Evolutionary conservation across 176 grass and related monocot species (phyloP).

Genomic region (Aegilops umbellulata): DNA sequence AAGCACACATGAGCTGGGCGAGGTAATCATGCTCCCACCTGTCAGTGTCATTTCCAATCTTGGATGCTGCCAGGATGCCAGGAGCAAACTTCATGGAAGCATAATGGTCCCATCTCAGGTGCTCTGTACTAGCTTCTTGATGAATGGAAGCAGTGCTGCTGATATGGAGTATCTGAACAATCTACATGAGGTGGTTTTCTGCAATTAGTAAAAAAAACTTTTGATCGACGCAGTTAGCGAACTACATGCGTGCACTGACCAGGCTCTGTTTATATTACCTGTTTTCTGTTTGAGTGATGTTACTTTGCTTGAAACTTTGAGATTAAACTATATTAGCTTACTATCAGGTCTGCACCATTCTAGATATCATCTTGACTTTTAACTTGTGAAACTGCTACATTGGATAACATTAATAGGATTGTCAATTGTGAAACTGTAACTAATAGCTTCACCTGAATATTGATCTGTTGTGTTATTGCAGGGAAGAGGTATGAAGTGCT

Average conservation of each 20-base stretch:
- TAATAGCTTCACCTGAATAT: neutral
- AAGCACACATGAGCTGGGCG: no score
- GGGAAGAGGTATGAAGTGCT: conserved; percentile 26
- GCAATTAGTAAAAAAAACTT: neutral
- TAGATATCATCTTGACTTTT: neutral
- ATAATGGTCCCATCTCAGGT: no score
- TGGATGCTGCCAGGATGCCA: no score
- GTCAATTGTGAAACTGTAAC: neutral
- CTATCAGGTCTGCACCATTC: neutral
- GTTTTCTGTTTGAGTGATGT: neutral
- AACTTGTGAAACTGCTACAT: neutral
- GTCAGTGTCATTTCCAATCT: no score
- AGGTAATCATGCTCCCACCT: no score
- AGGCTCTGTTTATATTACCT: neutral
- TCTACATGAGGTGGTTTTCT: neutral
- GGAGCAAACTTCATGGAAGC: no score
- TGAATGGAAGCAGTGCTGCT: no score
- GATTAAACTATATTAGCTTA: neutral
- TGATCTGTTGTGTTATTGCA: conserved; percentile 31
- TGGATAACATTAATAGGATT: neutral
- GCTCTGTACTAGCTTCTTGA: no score
- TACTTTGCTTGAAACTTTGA: neutral
- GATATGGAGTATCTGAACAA: no score
- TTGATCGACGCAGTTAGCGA: neutral
- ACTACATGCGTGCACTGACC: neutral